Conservation (phyloP, 805 yeast genomes). For the Wickerhamiella kurtzmanii region DNA sequence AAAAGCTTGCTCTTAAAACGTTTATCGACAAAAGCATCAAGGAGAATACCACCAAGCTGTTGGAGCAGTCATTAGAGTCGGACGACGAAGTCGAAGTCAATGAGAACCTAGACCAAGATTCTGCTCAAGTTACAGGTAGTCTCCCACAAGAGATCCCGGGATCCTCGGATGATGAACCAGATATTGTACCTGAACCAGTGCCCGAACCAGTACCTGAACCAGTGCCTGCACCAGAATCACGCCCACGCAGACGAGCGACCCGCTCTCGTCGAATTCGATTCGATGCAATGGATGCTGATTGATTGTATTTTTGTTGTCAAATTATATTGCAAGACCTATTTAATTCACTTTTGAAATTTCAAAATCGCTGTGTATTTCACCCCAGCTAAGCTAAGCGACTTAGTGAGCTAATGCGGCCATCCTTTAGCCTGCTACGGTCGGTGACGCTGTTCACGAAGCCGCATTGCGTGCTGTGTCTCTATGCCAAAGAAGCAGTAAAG, state of each 20-base stretch:
- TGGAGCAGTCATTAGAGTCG: neutral
- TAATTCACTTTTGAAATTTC: too few relatives aligned
- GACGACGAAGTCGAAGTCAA: neutral
- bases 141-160: neutral
- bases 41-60: neutral
- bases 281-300: too few relatives aligned
- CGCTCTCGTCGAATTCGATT: neutral
- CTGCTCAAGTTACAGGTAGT: neutral
- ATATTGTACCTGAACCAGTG: neutral
- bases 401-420: neutral
- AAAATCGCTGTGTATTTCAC: too few relatives aligned
- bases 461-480: constrained; percentile 26
- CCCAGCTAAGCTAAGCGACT: neutral
- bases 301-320: too few relatives aligned
- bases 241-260: neutral
- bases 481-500: constrained; percentile 21
- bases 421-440: neutral
- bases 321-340: too few relatives aligned
- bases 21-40: neutral
- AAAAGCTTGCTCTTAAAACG: constrained; percentile 47
- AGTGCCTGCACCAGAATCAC: neutral
- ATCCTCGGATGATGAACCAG: neutral
- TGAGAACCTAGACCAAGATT: neutral
- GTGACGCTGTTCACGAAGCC: constrained; percentile 26
- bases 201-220: neutral